Evolutionary conservation across 495 filamentous ascomycete species (phyloP), one percentile per base, ranked within the genome.

Genomic region (Penicillium goetzii): DNA sequence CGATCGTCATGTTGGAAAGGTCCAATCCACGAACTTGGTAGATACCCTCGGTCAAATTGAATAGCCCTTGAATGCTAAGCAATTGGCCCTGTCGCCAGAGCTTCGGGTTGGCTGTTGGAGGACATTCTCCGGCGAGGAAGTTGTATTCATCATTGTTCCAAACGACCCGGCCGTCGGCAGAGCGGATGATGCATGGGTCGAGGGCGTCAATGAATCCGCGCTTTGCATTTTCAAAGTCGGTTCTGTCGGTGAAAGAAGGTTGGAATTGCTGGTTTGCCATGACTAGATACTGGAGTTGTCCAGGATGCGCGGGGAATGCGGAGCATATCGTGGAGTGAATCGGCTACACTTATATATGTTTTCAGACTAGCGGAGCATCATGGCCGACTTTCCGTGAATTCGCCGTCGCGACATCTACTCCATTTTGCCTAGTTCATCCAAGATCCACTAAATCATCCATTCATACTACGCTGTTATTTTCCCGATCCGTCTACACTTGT

Each of bases 71-170:
- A 10, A 53, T 53, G 15, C 21, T 26, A 2, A 33, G 15, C 15
- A 53, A 21, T 33, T 53, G 50, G 1, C 50, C 50, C 25, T 53
- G 50, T 53, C 50, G 55, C 61, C 69, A 72, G 38, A 72, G 67
- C n/a, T 62, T 71, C 3, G 64, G 64, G 58, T 72, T 60, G 17
- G 69, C 69, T 0, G 67, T 63, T 15, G 47, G 21, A 1, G 69
- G 67, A 36, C 64, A 62, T 49, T 66, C 58, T 7, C 33, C 58
- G 4, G 58, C 40, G 34, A 72, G 60, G 28, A 72, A 69, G 36
- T 56, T 53, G 30, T 67, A 72, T 28, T 60, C 59, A 14, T 63
- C 57, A 34, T 62, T 63, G 28, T 72, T 53, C 69, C 69, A 72
- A 0, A 72, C 60, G 1, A 58, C 38, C 10, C 41, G 43, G 10